phyloP scores from a whole-genome alignment of 306 rosid genomes.

The Pyrus communis region DNA sequence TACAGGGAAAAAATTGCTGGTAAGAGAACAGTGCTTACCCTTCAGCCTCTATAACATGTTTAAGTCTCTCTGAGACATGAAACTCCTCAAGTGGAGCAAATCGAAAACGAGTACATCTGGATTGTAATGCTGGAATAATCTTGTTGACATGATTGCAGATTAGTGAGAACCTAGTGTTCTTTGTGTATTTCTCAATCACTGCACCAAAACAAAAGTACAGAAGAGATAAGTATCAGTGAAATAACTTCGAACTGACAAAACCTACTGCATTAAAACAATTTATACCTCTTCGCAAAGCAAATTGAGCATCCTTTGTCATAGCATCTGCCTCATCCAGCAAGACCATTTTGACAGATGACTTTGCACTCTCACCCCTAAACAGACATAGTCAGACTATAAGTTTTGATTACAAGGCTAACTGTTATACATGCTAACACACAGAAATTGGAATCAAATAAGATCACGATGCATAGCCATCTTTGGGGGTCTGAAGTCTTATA shows the following conservation, averaged over 20 bases:
- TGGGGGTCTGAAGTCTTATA: not conserved
- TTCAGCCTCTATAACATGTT: conserved; percentile 75
- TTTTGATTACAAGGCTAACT: not conserved
- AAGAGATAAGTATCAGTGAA: not conserved
- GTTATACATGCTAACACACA: not conserved
- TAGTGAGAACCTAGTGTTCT: conserved; percentile 80
- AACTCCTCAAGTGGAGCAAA: conserved; percentile 91
- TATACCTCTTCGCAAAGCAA: conserved; percentile 90
- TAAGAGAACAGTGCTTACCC: conserved; percentile 32
- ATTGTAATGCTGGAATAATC: conserved; percentile 90
- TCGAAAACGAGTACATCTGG: conserved; percentile 93
- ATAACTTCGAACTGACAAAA: not conserved
- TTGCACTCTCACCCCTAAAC: conserved; percentile 42
- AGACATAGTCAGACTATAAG: not conserved
- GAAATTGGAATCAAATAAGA: not conserved
- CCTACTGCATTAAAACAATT: conserved; percentile 1
- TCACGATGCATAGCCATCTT: not conserved
- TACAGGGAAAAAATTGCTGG: not conserved
- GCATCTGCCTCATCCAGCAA: conserved; percentile 96
- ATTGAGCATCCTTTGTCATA: conserved; percentile 97
- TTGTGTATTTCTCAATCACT: conserved; percentile 95
- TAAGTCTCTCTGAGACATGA: conserved; percentile 78
- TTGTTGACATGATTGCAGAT: conserved; percentile 94
- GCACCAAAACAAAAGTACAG: conserved; percentile 20
- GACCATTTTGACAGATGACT: conserved; percentile 72